These are phyloP conservation scores for Fusarium sp. DNA, from an alignment of 2,329 filamentous ascomycete species.

Conservation along the genomic window DNA sequence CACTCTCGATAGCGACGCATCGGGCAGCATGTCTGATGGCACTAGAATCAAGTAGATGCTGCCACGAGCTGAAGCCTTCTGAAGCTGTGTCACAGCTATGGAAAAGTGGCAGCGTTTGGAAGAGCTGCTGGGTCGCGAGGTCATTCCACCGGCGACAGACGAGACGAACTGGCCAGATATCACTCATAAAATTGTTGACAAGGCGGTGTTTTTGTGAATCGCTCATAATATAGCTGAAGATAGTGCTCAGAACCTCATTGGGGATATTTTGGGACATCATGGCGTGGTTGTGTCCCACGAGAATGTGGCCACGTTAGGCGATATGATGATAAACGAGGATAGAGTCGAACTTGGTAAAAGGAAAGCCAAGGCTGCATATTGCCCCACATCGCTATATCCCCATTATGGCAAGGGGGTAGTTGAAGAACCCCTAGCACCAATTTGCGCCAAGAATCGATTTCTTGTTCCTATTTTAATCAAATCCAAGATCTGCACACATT, in stretches of 20 bases:
- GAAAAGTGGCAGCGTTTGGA: neutral
- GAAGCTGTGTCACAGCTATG: accelerated
- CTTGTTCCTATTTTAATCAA: too few species aligned
- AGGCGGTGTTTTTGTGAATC: neutral
- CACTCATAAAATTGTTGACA: accelerated
- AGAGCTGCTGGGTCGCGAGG: neutral
- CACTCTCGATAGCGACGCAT: conserved; percentile 16
- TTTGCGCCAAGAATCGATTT: too few species aligned
- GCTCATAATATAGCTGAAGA: neutral
- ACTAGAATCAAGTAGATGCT: neutral
- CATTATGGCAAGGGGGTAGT: too few species aligned
- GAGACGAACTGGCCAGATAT: conserved; percentile 12
- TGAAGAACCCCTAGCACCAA: too few species aligned
- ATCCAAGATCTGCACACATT: too few species aligned
- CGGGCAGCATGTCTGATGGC: neutral
- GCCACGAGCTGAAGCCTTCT: neutral
- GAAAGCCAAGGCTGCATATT: too few species aligned
- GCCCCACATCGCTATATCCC: too few species aligned
- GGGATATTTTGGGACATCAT: neutral
- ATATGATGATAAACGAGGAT: too few species aligned
- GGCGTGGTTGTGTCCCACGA: too few species aligned
- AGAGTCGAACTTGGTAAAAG: too few species aligned
- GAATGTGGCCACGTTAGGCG: too few species aligned
- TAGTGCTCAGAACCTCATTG: conserved; percentile 15
- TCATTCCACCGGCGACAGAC: conserved; percentile 30